Evolutionary conservation across 306 rosid genomes (phyloP), one percentile per base, ranked within the genome.

Genomic region (Dryas drummondii): DNA sequence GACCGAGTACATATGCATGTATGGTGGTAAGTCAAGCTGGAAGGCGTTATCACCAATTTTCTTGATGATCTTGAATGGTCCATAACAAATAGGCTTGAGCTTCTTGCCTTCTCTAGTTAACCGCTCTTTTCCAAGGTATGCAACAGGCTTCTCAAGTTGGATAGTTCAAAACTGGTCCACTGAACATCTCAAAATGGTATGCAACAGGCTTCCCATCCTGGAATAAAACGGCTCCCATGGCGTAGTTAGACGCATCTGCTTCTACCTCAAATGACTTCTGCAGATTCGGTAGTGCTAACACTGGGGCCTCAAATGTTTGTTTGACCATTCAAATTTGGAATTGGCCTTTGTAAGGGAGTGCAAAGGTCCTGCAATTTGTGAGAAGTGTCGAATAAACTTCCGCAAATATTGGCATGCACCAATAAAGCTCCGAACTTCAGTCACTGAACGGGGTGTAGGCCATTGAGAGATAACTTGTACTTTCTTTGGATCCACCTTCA

Each of bases 141-240:
- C n/a, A n/a, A n/a, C n/a, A n/a, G n/a, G n/a, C n/a, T n/a, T n/a
- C n/a, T n/a, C n/a, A 19, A 32, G 74, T 50, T 37, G 59, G 58
- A 13, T 50, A 51, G 13, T 14, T 50, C 0, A 0, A 0, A 19
- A 32, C 0, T 52, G 9, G 4, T 6, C 12, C 40, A 17, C 46
- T 46, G 3, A 45, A 17, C 42, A 67, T 46, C 71, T 45, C 16
- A 17, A 0, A 47, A n/a, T 47, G 46, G 9, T 66, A 47, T 15
- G 15, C 47, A 62, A 62, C 7, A 27, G 67, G 47, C 19, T 62
- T 62, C 44, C 67, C 67, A 62, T 62, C 48, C 5, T 62, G n/a
- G 46, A 27, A 27, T 10, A 62, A 40, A 62, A 62, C 37, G 14
- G 2, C 71, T 37, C 4, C 54, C 9, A 67, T 16, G 1, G 17